phyloP scores from a whole-genome alignment of 2,329 filamentous ascomycete species.

The Fusarium chuoi region DNA sequence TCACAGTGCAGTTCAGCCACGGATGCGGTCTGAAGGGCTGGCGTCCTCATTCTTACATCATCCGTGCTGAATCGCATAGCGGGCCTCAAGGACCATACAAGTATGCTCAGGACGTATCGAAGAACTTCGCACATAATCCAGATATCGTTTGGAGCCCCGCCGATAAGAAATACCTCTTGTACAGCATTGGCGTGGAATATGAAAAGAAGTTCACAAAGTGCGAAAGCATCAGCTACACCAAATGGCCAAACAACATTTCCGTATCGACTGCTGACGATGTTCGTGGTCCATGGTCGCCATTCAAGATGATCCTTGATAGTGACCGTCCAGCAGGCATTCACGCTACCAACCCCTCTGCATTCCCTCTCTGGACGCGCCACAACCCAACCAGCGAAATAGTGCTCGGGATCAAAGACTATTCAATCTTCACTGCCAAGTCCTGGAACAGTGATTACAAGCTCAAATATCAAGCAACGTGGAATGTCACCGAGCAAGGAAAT shows the following conservation, averaged over 20 bases:
- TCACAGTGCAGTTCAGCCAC: conserved; percentile 57
- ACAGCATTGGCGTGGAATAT: conserved; percentile 53
- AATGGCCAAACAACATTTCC: conserved; percentile 43
- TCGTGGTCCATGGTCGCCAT: conserved; percentile 30
- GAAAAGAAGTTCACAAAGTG: conserved; percentile 1
- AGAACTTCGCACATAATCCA: conserved; percentile 59
- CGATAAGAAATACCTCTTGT: conserved; percentile 57
- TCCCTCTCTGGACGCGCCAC: conserved; percentile 45
- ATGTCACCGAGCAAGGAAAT: conserved; percentile 20
- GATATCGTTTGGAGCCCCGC: conserved; percentile 56
- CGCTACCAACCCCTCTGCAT: conserved; percentile 55
- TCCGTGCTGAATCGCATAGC: conserved; percentile 56
- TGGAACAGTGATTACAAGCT: conserved; percentile 4
- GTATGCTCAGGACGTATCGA: conserved; percentile 53
- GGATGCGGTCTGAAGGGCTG: conserved; percentile 60
- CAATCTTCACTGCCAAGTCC: conserved; percentile 1
- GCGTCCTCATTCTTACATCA: conserved; percentile 57
- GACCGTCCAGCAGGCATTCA: conserved; percentile 15
- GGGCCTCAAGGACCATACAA: conserved; percentile 58
- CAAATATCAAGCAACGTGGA: conserved; percentile 23
- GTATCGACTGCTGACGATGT: conserved; percentile 30
- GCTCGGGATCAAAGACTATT: conserved; percentile 22
- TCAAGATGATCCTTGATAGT: conserved; percentile 23
- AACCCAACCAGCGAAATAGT: conserved; percentile 11
- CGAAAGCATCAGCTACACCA: conserved; percentile 22